A percentile compares a stretch with the other conserved stretches of the same genome.
Conservation (phyloP, 352 stramenopile genomes). For the Globisporangium nunn region DNA sequence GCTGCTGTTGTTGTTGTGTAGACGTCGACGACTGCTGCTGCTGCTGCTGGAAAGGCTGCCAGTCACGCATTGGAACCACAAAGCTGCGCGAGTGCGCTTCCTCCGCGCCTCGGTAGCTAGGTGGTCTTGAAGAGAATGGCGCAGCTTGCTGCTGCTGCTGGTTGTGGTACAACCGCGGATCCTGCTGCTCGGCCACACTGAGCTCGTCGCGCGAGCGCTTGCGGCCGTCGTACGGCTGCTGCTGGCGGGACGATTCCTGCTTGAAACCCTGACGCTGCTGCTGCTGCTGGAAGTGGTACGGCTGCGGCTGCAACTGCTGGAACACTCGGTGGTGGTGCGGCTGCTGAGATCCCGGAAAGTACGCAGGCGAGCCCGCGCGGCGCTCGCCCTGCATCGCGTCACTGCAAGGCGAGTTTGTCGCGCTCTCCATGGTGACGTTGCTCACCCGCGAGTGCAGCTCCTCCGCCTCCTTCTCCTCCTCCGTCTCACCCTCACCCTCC, state of each 20-base stretch:
- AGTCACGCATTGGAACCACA: not conserved
- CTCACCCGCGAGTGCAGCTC: not conserved
- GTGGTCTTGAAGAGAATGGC: not conserved
- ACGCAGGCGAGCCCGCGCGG: not conserved
- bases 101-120: not conserved
- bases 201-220: not conserved
- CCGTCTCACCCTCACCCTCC: not conserved
- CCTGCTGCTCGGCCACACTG: not conserved
- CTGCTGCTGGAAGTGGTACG: not conserved
- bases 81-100: slow-evolving; percentile 1
- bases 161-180: not conserved
- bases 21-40: not conserved
- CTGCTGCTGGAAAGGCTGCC: not conserved
- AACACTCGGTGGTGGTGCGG: not conserved
- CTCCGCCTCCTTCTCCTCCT: not conserved
- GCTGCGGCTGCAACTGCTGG: slow-evolving; percentile 1
- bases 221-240: not conserved
- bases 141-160: not conserved
- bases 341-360: not conserved
- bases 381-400: not conserved
- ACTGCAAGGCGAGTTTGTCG: not conserved
- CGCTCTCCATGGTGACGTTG: slow-evolving; percentile 1
- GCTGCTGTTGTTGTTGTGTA: not conserved
- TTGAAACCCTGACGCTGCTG: not conserved
- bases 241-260: not conserved